Percentiles rank a stretch among this genome's conserved stretches.
Conservation (phyloP, 2,329 filamentous ascomycete genomes). For the Hypoxylon sp. region DNA sequence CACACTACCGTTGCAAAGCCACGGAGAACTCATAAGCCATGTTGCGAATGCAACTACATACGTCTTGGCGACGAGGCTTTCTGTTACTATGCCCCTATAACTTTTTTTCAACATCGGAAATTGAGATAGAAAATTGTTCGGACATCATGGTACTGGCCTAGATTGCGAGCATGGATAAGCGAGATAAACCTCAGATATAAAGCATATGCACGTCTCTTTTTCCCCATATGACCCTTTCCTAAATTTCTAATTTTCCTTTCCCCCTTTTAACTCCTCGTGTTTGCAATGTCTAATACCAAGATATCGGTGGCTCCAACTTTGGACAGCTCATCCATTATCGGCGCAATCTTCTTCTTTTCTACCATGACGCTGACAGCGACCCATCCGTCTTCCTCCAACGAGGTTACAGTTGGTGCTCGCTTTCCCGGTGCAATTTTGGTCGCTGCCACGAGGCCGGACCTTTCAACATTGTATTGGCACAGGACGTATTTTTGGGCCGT, state of each 20-base stretch:
- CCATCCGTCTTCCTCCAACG: slow-evolving; percentile 90
- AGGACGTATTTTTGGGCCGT: slow-evolving; percentile 94
- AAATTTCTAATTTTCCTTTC: neutral
- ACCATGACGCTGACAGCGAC: slow-evolving; percentile 97
- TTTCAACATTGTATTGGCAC: slow-evolving; percentile 95
- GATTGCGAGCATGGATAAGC: slow-evolving; percentile 15
- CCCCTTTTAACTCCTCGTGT: slow-evolving; percentile 60
- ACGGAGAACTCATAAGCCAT: slow-evolving; percentile 28
- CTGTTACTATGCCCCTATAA: neutral
- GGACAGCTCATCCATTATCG: slow-evolving; percentile 87
- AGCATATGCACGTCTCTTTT: slow-evolving; percentile 11
- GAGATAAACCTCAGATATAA: slow-evolving; percentile 17
- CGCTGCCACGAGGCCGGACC: slow-evolving; percentile 75
- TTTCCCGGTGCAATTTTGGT: slow-evolving; percentile 90
- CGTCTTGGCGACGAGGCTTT: neutral
- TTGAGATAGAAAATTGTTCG: neutral
- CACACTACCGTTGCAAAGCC: slow-evolving; percentile 7
- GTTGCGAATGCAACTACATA: neutral
- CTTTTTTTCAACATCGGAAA: neutral
- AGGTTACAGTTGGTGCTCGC: slow-evolving; percentile 91
- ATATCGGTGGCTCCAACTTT: slow-evolving; percentile 87
- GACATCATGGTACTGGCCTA: slow-evolving; percentile 12
- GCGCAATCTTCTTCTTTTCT: slow-evolving; percentile 85
- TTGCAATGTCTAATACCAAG: slow-evolving; percentile 87
- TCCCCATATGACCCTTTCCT: slow-evolving; percentile 4